phyloP scores from a whole-genome alignment of 2,329 filamentous ascomycete genomes.

The Pseudogymnoascus sp. region DNA sequence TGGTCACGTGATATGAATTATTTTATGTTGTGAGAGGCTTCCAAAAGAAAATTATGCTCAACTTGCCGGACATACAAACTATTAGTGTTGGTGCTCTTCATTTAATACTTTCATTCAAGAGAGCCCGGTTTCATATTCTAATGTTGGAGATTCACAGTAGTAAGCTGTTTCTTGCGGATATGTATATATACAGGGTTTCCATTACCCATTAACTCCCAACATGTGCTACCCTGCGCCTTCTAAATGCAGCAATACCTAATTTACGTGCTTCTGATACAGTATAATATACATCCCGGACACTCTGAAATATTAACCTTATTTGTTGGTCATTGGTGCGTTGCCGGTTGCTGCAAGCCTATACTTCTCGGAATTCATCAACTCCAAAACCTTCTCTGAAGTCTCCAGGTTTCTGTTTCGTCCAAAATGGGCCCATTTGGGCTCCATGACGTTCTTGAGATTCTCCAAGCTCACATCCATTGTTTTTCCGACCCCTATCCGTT shows the following conservation, averaged over 20 bases:
- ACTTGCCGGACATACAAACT: background rate
- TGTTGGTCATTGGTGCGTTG: constrained; percentile 22
- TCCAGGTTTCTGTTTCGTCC: constrained; percentile 45
- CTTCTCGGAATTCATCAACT: constrained; percentile 48
- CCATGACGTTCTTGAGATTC: constrained; percentile 37
- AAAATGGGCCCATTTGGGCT: constrained; percentile 49
- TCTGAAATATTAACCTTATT: background rate
- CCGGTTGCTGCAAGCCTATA: constrained; percentile 30
- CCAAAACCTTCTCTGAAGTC: constrained; percentile 50
- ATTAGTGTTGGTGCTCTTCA: background rate
- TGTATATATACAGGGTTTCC: constrained; percentile 11
- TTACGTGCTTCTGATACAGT: constrained; percentile 10
- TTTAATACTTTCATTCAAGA: background rate
- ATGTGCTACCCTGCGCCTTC: constrained; percentile 9
- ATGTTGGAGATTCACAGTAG: background rate
- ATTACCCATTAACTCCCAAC: constrained; percentile 7
- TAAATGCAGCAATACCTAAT: constrained; percentile 10
- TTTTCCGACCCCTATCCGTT: constrained; percentile 41
- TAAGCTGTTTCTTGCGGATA: constrained; percentile 5
- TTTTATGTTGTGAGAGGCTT: background rate
- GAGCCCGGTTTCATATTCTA: background rate
- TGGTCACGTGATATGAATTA: background rate
- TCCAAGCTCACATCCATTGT: constrained; percentile 44
- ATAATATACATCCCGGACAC: constrained; percentile 4
- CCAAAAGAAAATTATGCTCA: background rate